Percentiles rank a stretch among this genome's conserved stretches.
Evolutionary conservation across 139 green algal species (phyloP).

Genomic region (Tetraselmis striata): DNA sequence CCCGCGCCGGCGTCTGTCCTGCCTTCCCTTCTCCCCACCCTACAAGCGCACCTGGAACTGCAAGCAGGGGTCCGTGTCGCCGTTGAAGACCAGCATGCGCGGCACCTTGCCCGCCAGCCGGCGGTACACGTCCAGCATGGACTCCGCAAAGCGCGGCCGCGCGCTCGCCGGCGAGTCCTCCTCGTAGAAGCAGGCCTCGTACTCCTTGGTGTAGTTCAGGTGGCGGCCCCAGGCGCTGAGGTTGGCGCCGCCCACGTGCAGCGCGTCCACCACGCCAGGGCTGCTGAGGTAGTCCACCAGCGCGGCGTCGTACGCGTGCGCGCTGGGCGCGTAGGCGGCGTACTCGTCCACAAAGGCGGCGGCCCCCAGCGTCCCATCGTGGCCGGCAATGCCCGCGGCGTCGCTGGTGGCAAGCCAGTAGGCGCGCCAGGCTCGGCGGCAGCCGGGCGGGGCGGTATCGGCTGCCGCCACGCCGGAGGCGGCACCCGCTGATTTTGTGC

Average conservation of each 20-base stretch:
- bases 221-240: conserved; percentile 7
- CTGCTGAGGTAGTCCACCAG: neutral
- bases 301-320: neutral
- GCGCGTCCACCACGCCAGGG: conserved; percentile 6
- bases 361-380: neutral
- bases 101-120: conserved; percentile 7
- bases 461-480: neutral
- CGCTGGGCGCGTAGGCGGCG: neutral
- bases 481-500: too few species aligned
- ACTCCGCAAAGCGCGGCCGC: neutral
- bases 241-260: conserved; percentile 17
- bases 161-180: neutral
- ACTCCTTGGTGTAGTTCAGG: conserved; percentile 14
- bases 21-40: too few species aligned
- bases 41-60: too few species aligned
- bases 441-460: neutral
- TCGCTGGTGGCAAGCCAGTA: neutral
- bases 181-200: conserved; percentile 20
- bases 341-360: neutral
- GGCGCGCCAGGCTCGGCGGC: neutral
- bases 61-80: conserved; percentile 28
- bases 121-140: conserved; percentile 24
- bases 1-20: too few species aligned
- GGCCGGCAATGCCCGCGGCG: neutral
- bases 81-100: conserved; percentile 23